These are phyloP conservation scores for Leucaena leucocephala DNA, from an alignment of 306 rosid genomes.

Conservation along the genomic window DNA sequence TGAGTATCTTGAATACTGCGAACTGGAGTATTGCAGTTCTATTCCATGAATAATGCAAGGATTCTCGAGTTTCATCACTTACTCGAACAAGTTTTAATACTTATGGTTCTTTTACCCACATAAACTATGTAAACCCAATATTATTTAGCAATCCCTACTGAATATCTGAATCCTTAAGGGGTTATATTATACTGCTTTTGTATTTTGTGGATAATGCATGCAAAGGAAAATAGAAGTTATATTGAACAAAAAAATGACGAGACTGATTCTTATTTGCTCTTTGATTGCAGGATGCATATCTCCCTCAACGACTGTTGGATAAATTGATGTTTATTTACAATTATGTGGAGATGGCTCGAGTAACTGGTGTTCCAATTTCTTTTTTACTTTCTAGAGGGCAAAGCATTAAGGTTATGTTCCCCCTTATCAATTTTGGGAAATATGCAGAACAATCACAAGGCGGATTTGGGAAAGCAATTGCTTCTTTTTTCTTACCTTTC, in stretches of 20 bases:
- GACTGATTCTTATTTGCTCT: constrained; percentile 16
- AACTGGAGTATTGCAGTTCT: not conserved
- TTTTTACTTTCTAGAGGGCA: constrained; percentile 97
- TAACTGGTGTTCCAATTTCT: constrained; percentile 96
- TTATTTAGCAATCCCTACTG: not conserved
- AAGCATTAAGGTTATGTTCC: constrained; percentile 73
- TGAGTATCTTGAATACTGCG: constrained; percentile 1
- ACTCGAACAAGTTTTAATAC: constrained; percentile 17
- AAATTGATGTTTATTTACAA: constrained; percentile 93
- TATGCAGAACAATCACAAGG: constrained; percentile 16
- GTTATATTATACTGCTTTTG: not conserved
- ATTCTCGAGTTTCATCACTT: not conserved
- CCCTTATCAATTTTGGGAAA: constrained; percentile 15
- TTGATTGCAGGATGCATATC: constrained; percentile 89
- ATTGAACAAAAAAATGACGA: constrained; percentile 9
- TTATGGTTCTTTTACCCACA: constrained; percentile 13
- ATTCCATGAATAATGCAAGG: not conserved
- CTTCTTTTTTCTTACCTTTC: constrained; percentile 29
- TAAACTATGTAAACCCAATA: constrained; percentile 16
- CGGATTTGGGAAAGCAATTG: constrained; percentile 29
- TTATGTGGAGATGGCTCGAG: constrained; percentile 99
- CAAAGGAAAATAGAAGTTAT: not conserved
- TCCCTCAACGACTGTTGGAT: constrained; percentile 95
- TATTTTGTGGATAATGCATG: constrained; percentile 3
- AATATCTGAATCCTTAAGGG: constrained; percentile 13